phyloP scores from a whole-genome alignment of 345 rosid species.

The Gossypium anomalum region DNA sequence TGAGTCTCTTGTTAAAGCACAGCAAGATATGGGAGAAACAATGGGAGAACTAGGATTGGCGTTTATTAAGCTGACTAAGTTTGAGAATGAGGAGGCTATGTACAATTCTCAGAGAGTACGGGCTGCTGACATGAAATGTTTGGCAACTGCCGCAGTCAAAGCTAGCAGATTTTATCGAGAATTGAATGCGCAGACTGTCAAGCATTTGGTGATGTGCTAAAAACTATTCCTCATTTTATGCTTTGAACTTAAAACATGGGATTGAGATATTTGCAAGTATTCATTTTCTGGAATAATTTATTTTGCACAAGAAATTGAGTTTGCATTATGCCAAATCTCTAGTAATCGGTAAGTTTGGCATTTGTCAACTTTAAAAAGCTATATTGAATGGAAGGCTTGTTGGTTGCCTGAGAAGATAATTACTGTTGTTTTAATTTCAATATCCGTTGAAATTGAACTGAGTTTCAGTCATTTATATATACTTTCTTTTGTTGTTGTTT shows the following conservation, averaged over 20 bases:
- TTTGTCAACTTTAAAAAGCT: background rate
- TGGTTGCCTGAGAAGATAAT: constrained; percentile 7
- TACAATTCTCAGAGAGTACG: constrained; percentile 68
- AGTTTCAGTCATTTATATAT: constrained; percentile 2
- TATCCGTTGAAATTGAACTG: background rate
- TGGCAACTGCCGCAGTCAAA: constrained; percentile 95
- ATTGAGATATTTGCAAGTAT: background rate
- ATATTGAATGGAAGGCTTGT: background rate
- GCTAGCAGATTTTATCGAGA: constrained; percentile 95
- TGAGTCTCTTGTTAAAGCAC: constrained; percentile 85
- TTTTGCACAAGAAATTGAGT: background rate
- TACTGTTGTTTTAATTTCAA: background rate
- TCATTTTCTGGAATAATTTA: background rate
- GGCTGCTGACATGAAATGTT: constrained; percentile 78
- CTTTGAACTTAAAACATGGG: constrained; percentile 1
- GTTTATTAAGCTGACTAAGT: constrained; percentile 83
- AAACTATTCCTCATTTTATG: background rate
- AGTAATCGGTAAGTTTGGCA: background rate
- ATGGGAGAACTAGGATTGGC: constrained; percentile 89
- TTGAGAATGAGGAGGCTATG: constrained; percentile 85
- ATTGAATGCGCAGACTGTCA: constrained; percentile 77
- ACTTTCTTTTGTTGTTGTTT: background rate
- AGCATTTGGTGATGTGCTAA: constrained; percentile 71
- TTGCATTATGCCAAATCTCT: background rate
- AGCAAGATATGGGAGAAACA: constrained; percentile 97